phyloP scores from a whole-genome alignment of 108 stramenopile genomes.

The Cyclostephanos invisitatus region DNA sequence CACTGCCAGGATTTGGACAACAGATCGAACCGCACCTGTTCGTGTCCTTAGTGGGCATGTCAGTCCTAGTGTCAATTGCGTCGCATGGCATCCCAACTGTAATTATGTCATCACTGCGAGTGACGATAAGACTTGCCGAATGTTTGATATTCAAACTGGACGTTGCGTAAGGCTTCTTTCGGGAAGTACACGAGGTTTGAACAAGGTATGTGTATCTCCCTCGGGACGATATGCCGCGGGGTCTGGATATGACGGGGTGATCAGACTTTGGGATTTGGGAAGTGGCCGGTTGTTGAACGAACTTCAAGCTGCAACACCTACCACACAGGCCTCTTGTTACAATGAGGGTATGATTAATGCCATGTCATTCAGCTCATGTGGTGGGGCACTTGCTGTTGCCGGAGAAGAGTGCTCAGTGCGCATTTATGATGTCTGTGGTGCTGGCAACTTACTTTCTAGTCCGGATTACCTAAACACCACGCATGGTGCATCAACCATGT shows the following conservation, averaged over 20 bases:
- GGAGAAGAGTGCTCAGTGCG: slow-evolving; percentile 81
- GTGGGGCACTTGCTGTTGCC: slow-evolving; percentile 76
- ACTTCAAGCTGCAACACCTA: slow-evolving; percentile 42
- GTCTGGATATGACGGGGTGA: slow-evolving; percentile 66
- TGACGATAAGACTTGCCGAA: slow-evolving; percentile 90
- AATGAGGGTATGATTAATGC: slow-evolving; percentile 55
- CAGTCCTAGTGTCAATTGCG: slow-evolving; percentile 84
- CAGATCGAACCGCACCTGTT: slow-evolving; percentile 85
- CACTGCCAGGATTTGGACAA: slow-evolving; percentile 93
- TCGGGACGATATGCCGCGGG: slow-evolving; percentile 76
- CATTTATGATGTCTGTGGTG: slow-evolving; percentile 82
- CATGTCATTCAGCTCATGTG: slow-evolving; percentile 77
- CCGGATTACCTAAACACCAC: slow-evolving; percentile 51
- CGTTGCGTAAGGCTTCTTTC: slow-evolving; percentile 87
- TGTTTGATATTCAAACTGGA: slow-evolving; percentile 95
- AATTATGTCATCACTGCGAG: slow-evolving; percentile 92
- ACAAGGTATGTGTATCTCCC: slow-evolving; percentile 68
- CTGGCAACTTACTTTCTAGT: slow-evolving; percentile 42
- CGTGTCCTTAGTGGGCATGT: slow-evolving; percentile 94
- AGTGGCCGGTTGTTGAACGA: slow-evolving; percentile 79
- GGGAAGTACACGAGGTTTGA: slow-evolving; percentile 78
- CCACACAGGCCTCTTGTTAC: slow-evolving; percentile 17
- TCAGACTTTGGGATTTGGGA: slow-evolving; percentile 86
- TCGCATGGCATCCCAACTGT: slow-evolving; percentile 94
- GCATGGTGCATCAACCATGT: slow-evolving; percentile 35